Evolutionary conservation across 1,139 yeast genomes (phyloP), one percentile per base, ranked within the genome.

Genomic region (Yamadazyma triangularis): DNA sequence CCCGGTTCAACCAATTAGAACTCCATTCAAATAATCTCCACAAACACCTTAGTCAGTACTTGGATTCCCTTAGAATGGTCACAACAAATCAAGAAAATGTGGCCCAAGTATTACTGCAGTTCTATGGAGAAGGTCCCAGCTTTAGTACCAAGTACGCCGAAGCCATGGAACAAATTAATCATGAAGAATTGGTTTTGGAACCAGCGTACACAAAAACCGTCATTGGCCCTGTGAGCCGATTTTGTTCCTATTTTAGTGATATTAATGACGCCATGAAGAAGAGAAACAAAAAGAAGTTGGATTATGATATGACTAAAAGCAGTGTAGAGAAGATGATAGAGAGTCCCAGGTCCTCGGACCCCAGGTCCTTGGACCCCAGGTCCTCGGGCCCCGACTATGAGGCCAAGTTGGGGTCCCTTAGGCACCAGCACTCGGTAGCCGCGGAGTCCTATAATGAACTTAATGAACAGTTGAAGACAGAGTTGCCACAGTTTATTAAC

Each of bases 241-340:
- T 74, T 39, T 68, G 67, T 41, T 62, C 68, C n/a, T 74, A 73
- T 50, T 73, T 70, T 44, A 58, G 56, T 12, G 80, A 74, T 42
- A 64, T 75, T 18, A 68, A 68, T 41, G 73, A 66, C 35, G 72
- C 77, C 24, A 73, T 75, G 32, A 73, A 73, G 45, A 75, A 73
- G 41, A 49, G 80, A 38, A 53, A 60, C 16, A 58, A 70, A 31
- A 75, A 75, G 48, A 69, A 71, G 45, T 53, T 73, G 30, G 79
- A 74, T 45, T 73, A 70, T 44, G 80, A 75, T 39, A 56, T 70
- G 28, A 51, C 74, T 50, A 62, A 63, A 36, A 59, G 52, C 39
- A 73, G 71, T 47, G 53, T 73, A 19, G 54, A 52, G 23, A 73
- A 70, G 40, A 40, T 72, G 23, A 55, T 62, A 21, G 64, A 59